phyloP scores from a whole-genome alignment of 257 asterid species.

The Ehretia macrophylla region DNA sequence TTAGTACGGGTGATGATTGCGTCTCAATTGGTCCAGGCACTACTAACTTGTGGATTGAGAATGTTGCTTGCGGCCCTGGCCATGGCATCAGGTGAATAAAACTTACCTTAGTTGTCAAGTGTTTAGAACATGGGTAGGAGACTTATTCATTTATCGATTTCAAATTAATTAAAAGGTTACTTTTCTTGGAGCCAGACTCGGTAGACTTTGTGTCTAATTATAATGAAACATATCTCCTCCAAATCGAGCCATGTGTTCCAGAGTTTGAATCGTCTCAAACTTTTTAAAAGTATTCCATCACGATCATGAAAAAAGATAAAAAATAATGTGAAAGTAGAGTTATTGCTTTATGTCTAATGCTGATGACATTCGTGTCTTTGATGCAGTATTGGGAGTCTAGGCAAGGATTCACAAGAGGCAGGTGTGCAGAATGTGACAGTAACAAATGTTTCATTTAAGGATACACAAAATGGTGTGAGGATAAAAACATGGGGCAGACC shows the following conservation, averaged over 20 bases:
- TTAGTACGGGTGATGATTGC: slow-evolving; percentile 2
- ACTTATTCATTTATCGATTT: background rate
- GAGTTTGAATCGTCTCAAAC: no score
- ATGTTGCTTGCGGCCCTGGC: slow-evolving; percentile 7
- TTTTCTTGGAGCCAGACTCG: background rate
- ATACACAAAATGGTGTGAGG: slow-evolving; percentile 2
- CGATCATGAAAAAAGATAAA: no score
- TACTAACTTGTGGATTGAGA: slow-evolving; percentile 1
- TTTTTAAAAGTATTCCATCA: no score
- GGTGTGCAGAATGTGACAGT: slow-evolving; percentile 3
- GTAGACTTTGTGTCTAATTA: no score
- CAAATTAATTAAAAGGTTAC: background rate
- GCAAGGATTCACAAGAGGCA: slow-evolving; percentile 1
- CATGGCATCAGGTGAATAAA: slow-evolving; percentile 1
- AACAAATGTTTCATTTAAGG: background rate
- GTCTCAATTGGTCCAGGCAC: slow-evolving; percentile 6
- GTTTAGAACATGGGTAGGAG: no score
- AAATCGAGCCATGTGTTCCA: no score
- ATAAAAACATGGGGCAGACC: slow-evolving; percentile 3
- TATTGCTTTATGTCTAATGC: background rate
- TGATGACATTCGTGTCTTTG: background rate
- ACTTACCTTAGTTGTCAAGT: background rate
- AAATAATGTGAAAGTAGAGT: no score
- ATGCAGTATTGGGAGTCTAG: slow-evolving; percentile 6
- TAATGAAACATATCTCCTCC: no score